Conservation (phyloP, 108 stramenopile species). For the Cyclotella sp. region DNA sequence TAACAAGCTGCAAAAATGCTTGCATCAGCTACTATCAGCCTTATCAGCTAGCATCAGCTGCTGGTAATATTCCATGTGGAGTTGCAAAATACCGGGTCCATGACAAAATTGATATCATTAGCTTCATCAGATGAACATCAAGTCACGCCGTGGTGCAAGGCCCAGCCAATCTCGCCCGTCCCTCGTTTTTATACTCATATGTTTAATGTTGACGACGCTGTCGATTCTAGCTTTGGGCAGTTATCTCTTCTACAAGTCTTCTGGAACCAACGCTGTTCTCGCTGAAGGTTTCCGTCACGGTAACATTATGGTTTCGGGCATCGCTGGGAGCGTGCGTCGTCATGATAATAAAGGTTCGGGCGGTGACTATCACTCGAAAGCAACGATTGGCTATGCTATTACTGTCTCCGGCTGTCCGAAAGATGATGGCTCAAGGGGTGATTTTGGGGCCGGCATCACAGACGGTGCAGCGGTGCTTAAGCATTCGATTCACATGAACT, state of each 20-base stretch:
- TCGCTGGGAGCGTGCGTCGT: background rate
- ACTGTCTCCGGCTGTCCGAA: slow-evolving; percentile 80
- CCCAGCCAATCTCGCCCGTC: slow-evolving; percentile 7
- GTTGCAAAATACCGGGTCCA: too few species aligned
- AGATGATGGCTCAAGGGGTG: slow-evolving; percentile 34
- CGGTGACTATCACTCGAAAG: slow-evolving; percentile 9
- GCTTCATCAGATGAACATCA: slow-evolving; percentile 22
- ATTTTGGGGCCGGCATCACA: slow-evolving; percentile 62
- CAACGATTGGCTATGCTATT: slow-evolving; percentile 78
- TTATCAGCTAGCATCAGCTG: too few species aligned
- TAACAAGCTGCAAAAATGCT: too few species aligned
- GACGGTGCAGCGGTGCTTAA: slow-evolving; percentile 84
- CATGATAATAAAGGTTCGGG: background rate
- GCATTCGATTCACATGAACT: slow-evolving; percentile 78
- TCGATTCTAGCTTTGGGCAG: slow-evolving; percentile 23
- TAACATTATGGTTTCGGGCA: background rate
- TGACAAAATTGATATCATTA: too few species aligned
- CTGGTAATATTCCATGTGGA: too few species aligned
- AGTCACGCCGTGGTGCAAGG: slow-evolving; percentile 32
- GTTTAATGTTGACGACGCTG: slow-evolving; percentile 6
- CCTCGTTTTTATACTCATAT: slow-evolving; percentile 15
- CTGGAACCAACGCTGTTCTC: background rate
- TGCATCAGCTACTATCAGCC: too few species aligned
- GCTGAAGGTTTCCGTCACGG: too few species aligned
- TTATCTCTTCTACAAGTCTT: slow-evolving; percentile 29